A percentile compares a stretch with the other conserved stretches of the same genome.
Evolutionary conservation across 2,329 filamentous ascomycete genomes (phyloP).

Genomic region (Colletotrichum tabaci): DNA sequence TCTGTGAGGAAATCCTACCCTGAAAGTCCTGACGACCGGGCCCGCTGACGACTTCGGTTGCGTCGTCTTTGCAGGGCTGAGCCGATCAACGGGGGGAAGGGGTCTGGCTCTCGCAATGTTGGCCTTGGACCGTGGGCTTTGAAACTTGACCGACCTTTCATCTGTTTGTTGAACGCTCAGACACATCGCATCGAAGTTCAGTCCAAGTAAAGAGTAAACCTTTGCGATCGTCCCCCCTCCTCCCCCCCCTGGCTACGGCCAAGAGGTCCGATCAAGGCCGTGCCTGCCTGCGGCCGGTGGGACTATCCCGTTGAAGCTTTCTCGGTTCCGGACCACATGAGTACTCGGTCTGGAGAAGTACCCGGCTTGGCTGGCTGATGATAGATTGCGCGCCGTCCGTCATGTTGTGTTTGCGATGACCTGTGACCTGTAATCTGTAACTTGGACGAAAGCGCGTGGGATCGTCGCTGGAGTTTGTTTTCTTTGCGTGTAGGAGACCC

Average conservation of each 20-base stretch:
- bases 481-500: too few species aligned
- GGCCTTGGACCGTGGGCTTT: not conserved
- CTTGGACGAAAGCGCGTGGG: not conserved
- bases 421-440: not conserved
- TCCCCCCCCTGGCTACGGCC: not conserved
- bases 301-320: not conserved
- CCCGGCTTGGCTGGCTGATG: not conserved
- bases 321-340: not conserved
- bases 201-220: not conserved
- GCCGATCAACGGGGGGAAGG: slow-evolving; percentile 8
- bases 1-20: slow-evolving; percentile 12
- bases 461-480: not conserved
- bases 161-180: not conserved
- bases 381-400: not conserved
- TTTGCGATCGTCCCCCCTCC: not conserved
- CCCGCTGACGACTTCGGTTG: slow-evolving; percentile 32
- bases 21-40: slow-evolving; percentile 1
- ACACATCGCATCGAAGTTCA: not conserved
- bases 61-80: slow-evolving; percentile 38
- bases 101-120: not conserved
- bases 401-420: too few species aligned
- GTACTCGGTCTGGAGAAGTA: not conserved
- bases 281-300: slow-evolving; percentile 7
- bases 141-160: not conserved
- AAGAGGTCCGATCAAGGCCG: slow-evolving; percentile 18